phyloP scores from a whole-genome alignment of 164 flowering plant genomes.

The Chimonanthus praecox region DNA sequence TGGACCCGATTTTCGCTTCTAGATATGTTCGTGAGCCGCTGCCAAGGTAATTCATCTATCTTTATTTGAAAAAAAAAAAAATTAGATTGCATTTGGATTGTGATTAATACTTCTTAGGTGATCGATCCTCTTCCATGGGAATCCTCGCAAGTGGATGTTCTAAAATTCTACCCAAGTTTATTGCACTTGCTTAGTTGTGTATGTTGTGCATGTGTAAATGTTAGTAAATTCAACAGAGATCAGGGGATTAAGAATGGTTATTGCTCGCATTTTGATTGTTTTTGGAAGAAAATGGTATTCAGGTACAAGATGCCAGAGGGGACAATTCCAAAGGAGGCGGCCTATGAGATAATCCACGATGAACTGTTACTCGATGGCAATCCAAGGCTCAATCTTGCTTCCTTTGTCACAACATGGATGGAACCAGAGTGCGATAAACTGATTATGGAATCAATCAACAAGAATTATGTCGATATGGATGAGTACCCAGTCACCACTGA shows the following conservation, averaged over 20 bases:
- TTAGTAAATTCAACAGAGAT: too few species aligned
- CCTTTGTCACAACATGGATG: constrained; percentile 43
- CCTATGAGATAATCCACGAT: constrained; percentile 54
- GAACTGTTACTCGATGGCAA: constrained; percentile 58
- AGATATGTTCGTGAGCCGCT: constrained; percentile 20
- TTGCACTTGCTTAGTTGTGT: too few species aligned
- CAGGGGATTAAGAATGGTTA: too few species aligned
- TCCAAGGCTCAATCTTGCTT: constrained; percentile 56
- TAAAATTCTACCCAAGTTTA: too few species aligned
- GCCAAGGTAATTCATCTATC: constrained; percentile 11
- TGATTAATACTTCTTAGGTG: too few species aligned
- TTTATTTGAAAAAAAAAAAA: too few species aligned
- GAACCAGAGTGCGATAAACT: constrained; percentile 39
- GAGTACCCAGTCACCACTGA: constrained; percentile 44
- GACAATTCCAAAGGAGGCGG: constrained; percentile 64
- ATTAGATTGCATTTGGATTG: too few species aligned
- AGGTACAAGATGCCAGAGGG: constrained; percentile 55
- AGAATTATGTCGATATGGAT: constrained; percentile 40
- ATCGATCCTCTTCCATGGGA: too few species aligned
- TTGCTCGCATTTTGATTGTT: too few species aligned
- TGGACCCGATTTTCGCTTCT: constrained; percentile 19
- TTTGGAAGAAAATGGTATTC: background rate
- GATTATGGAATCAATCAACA: constrained; percentile 30
- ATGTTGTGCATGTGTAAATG: too few species aligned
- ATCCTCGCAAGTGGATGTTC: too few species aligned